Evolutionary conservation across 1,139 yeast species (phyloP), one percentile per base, ranked within the genome.

Genomic region (Kodamaea ohmeri): DNA sequence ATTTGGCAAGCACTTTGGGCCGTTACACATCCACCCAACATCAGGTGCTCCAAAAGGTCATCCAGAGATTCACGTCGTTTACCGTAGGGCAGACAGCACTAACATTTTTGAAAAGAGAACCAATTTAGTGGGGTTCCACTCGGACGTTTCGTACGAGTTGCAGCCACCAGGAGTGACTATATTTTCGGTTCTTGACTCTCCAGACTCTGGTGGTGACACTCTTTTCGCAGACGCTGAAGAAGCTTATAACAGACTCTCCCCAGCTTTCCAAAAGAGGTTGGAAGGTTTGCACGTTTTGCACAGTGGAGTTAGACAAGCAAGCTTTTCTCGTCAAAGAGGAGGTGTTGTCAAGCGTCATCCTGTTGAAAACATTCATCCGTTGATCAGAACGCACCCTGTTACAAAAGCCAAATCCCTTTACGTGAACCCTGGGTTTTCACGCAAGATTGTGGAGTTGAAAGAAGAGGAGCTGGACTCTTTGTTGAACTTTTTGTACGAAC

Each of bases 1-100:
- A 34, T 48, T 43, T 20, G 71, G 63, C 20, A 61, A 61, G 19
- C 67, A 66, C 12, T 50, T 53, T 34, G 51, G 58, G 11, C 77
- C 78, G 8, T 67, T 82, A 38, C 92, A 83, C 60, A 71, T 78
- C 39, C 92, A 84, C 53, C 87, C 89, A 35, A 80, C 87, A 3
- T 77, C 86, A 6, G 85, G 87, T 8, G 73, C 84, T 6, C 90
- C 90, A 25, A 62, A 63, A 41, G 73, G 63, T 39, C 63, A 66
- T 47, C 76, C 83, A 2, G 82, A 81, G 49, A 66, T 83, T 45
- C 89, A 81, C 51, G 63, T 80, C 39, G 78, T 80, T 17, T 80
- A 73, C 57, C 69, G 80, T 47, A 67, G 78, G 47, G 72, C 77
- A 19, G 71, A 69, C 11, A 34, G 35, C 6, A 34, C 32, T 4